Percentiles rank a stretch among this genome's conserved stretches.
These are phyloP conservation scores for Fusarium citri DNA, from an alignment of 2,329 filamentous ascomycete species.

Conservation along the genomic window DNA sequence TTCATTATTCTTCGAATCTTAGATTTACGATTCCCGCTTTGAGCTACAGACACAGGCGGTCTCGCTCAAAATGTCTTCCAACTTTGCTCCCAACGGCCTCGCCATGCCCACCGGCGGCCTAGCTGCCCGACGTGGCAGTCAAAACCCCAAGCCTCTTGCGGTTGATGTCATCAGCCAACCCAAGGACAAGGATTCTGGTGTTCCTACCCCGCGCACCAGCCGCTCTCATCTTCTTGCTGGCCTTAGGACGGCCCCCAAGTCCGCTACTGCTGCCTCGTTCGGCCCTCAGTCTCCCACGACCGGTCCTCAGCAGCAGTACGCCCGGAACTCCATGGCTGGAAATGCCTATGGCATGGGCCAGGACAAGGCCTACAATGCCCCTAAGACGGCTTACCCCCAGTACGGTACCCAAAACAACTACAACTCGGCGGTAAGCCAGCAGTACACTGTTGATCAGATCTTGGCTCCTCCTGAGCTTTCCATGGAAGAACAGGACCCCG, in stretches of 20 bases:
- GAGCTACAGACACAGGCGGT: constrained; percentile 93
- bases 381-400: constrained; percentile 69
- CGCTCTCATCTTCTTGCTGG: constrained; percentile 94
- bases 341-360: constrained; percentile 60
- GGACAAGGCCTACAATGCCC: constrained; percentile 60
- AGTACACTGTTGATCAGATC: constrained; percentile 88
- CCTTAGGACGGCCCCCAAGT: constrained; percentile 93
- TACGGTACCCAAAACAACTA: constrained; percentile 54
- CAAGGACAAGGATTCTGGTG: constrained; percentile 72
- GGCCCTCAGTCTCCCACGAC: constrained; percentile 72
- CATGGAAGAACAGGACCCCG: constrained; percentile 81
- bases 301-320: constrained; percentile 55
- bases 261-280: constrained; percentile 76
- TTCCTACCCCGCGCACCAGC: constrained; percentile 89
- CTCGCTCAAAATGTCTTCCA: constrained; percentile 99
- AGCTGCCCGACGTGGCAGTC: constrained; percentile 84
- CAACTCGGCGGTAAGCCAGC: constrained; percentile 54
- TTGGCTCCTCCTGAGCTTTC: constrained; percentile 85
- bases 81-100: constrained; percentile 78
- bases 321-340: constrained; percentile 58
- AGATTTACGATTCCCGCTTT: constrained; percentile 43
- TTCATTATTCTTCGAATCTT: constrained; percentile 22
- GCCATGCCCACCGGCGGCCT: constrained; percentile 83
- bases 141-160: constrained; percentile 89
- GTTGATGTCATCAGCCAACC: constrained; percentile 78